Percentiles rank a stretch among this genome's conserved stretches.
Evolutionary conservation across 1,284 basidiomycete species (phyloP).

Genomic region (Sporisorium iseilematis-ciliati): DNA sequence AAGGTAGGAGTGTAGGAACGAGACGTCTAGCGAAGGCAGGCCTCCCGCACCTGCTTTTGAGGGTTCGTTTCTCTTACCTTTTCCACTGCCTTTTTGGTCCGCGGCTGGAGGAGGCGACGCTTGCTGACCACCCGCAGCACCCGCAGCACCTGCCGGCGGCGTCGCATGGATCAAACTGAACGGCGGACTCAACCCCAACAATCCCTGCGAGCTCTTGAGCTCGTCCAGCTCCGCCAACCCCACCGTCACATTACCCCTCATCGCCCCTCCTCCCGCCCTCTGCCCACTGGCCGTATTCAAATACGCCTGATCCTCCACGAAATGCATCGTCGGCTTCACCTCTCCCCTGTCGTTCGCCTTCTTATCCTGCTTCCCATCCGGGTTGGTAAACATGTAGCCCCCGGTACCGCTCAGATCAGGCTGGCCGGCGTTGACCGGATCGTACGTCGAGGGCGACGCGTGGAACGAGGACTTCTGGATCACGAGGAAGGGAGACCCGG

Average conservation of each 20-base stretch:
- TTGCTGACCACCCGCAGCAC: background rate
- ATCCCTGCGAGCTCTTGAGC: constrained; percentile 22
- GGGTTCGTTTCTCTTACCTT: background rate
- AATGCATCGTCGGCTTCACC: constrained; percentile 24
- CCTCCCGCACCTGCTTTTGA: background rate
- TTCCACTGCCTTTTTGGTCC: background rate
- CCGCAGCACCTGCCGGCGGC: background rate
- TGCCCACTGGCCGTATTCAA: constrained; percentile 7
- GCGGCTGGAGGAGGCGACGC: background rate
- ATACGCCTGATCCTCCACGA: constrained; percentile 13
- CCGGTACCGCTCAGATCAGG: background rate
- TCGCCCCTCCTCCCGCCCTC: constrained; percentile 11
- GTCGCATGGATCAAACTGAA: constrained; percentile 8
- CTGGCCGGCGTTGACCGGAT: background rate
- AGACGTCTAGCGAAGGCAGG: constrained; percentile 13
- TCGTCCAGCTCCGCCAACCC: constrained; percentile 19
- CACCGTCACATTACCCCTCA: constrained; percentile 13
- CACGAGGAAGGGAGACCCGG: constrained; percentile 36
- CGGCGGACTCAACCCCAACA: constrained; percentile 40
- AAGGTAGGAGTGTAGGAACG: constrained; percentile 30
- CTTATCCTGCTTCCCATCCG: background rate
- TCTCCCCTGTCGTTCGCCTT: background rate
- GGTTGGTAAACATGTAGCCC: constrained; percentile 22
- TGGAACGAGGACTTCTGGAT: constrained; percentile 13
- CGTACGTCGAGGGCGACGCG: constrained; percentile 1